phyloP scores from a whole-genome alignment of 2,329 filamentous ascomycete genomes.

The Pseudopithomyces chartarum region DNA sequence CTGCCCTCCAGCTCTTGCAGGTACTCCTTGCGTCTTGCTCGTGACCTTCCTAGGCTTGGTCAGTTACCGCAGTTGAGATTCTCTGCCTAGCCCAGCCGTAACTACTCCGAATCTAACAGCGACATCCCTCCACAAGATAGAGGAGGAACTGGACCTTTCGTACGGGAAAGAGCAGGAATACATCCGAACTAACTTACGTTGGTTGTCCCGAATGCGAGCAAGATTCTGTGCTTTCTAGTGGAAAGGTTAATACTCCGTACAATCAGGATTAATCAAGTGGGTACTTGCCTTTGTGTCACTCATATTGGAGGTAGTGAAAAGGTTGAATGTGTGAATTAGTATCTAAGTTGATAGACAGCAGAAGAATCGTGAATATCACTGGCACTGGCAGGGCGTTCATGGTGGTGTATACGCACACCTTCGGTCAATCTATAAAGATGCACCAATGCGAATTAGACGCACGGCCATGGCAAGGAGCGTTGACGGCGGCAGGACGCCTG shows the following conservation, averaged over 20 bases:
- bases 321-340: background rate
- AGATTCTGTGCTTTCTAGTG: slow-evolving; percentile 48
- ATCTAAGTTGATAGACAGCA: slow-evolving; percentile 14
- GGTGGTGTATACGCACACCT: slow-evolving; percentile 21
- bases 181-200: slow-evolving; percentile 48
- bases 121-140: background rate
- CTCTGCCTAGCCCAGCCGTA: background rate
- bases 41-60: slow-evolving; percentile 61
- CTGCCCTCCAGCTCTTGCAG: slow-evolving; percentile 70
- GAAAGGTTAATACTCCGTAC: background rate
- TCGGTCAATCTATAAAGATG: slow-evolving; percentile 6
- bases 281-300: slow-evolving; percentile 31
- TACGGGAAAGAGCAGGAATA: background rate
- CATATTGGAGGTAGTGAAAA: slow-evolving; percentile 21
- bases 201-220: slow-evolving; percentile 75
- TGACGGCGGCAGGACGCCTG: slow-evolving; percentile 4
- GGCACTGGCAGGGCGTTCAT: slow-evolving; percentile 21
- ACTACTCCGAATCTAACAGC: background rate
- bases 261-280: background rate
- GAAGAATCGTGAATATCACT: slow-evolving; percentile 9
- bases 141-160: background rate
- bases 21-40: slow-evolving; percentile 75
- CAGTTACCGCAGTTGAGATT: background rate
- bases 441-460: background rate
- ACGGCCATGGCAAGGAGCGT: slow-evolving; percentile 5